A percentile compares a stretch with the other conserved stretches of the same genome.
Evolutionary conservation across 495 filamentous ascomycete genomes (phyloP).

Genomic region (Aspergillus heteromorphus): DNA sequence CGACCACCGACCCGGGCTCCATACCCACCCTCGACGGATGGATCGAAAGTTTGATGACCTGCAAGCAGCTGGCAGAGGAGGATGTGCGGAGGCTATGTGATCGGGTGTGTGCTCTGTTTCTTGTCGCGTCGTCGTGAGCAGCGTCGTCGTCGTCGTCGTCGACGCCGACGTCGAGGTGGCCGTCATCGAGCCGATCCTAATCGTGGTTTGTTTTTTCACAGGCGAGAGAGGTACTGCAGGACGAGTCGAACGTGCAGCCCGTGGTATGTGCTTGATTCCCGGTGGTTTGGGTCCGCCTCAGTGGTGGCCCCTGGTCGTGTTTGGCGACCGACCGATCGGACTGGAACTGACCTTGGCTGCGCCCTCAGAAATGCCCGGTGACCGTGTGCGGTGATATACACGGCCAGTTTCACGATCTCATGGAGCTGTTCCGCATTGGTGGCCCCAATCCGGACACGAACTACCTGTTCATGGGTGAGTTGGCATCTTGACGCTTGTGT

Average conservation of each 20-base stretch:
- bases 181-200: slow-evolving; percentile 4
- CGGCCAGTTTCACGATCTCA: slow-evolving; percentile 89
- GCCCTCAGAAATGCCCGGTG: slow-evolving; percentile 78
- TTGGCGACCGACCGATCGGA: background rate
- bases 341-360: slow-evolving; percentile 3
- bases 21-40: slow-evolving; percentile 94
- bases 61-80: slow-evolving; percentile 92
- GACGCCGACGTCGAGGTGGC: no score
- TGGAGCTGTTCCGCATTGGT: slow-evolving; percentile 92
- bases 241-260: slow-evolving; percentile 97
- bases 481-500: background rate
- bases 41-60: slow-evolving; percentile 97
- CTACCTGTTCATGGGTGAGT: slow-evolving; percentile 86
- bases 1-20: slow-evolving; percentile 72
- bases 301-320: background rate
- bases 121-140: background rate
- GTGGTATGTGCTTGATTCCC: slow-evolving; percentile 63
- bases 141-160: no score
- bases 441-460: slow-evolving; percentile 90
- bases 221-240: slow-evolving; percentile 94
- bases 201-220: slow-evolving; percentile 28
- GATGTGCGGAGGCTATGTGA: slow-evolving; percentile 97
- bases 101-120: slow-evolving; percentile 62
- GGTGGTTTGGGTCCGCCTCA: slow-evolving; percentile 10
- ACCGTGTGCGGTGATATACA: slow-evolving; percentile 94